Evolutionary conservation across 108 stramenopile species (phyloP).

Genomic region (Cyclotella distinguenda): DNA sequence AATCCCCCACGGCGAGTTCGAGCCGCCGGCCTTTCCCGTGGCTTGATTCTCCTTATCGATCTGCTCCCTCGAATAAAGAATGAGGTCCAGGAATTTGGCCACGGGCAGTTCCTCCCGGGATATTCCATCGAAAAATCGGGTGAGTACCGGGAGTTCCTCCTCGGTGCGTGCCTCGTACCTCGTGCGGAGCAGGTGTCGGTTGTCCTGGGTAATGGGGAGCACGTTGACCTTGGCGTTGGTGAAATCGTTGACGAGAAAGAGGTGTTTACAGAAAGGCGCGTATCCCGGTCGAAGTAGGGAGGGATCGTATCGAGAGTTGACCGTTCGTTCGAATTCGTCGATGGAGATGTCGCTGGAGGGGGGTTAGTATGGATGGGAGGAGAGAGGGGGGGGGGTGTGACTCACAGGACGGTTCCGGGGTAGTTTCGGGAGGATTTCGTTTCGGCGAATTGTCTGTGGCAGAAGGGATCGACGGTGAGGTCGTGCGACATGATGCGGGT

Average conservation of each 20-base stretch:
- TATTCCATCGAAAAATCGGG: slow-evolving; percentile 84
- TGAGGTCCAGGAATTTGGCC: slow-evolving; percentile 91
- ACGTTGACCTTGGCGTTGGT: slow-evolving; percentile 74
- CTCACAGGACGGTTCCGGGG: slow-evolving; percentile 66
- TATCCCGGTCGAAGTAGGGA: slow-evolving; percentile 83
- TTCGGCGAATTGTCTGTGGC: slow-evolving; percentile 81
- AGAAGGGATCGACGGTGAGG: slow-evolving; percentile 73
- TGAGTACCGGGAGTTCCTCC: slow-evolving; percentile 89
- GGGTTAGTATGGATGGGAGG: not conserved
- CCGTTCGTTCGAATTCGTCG: slow-evolving; percentile 73
- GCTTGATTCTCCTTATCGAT: slow-evolving; percentile 80
- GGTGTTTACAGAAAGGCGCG: slow-evolving; percentile 98
- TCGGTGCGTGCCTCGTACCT: slow-evolving; percentile 90
- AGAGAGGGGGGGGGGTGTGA: not conserved
- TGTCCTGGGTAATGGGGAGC: slow-evolving; percentile 76
- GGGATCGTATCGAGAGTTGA: slow-evolving; percentile 64
- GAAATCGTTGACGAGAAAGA: slow-evolving; percentile 92
- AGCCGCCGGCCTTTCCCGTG: slow-evolving; percentile 68
- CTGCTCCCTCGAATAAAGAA: slow-evolving; percentile 94
- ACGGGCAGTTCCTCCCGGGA: slow-evolving; percentile 60
- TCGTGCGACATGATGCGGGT: not conserved
- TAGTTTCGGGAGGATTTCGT: slow-evolving; percentile 53
- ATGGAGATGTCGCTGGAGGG: slow-evolving; percentile 44
- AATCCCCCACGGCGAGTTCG: slow-evolving; percentile 94
- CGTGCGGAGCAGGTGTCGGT: slow-evolving; percentile 76